A percentile compares a stretch with the other conserved stretches of the same genome.
These are phyloP conservation scores for Peltaster fructicola DNA, from an alignment of 2,329 filamentous ascomycete genomes.

Conservation along the genomic window DNA sequence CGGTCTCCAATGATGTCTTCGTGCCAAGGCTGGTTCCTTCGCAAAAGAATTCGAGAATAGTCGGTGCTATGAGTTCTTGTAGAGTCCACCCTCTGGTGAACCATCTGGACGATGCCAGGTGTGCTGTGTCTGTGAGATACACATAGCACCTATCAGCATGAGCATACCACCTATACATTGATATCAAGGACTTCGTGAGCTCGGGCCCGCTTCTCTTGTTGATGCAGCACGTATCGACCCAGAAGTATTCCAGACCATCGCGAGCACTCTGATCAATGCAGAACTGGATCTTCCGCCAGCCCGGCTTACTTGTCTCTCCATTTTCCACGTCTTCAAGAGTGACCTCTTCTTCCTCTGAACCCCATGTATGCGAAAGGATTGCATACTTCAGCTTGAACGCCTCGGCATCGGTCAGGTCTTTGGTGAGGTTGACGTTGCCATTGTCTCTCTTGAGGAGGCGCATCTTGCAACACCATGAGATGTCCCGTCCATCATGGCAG, in stretches of 20 bases:
- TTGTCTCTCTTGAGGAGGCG: too few relatives aligned
- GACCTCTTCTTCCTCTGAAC: constrained; percentile 13
- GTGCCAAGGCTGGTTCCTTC: too few relatives aligned
- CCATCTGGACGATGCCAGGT: constrained; percentile 5
- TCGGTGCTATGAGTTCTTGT: constrained; percentile 8
- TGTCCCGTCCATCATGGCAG: too few relatives aligned
- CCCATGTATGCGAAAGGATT: constrained; percentile 21
- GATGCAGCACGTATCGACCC: constrained; percentile 12
- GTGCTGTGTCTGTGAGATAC: constrained; percentile 7
- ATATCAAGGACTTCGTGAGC: constrained; percentile 7
- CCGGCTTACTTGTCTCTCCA: constrained; percentile 1
- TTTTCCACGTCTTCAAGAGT: constrained; percentile 2
- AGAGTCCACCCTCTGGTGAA: constrained; percentile 9
- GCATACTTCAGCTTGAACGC: too few relatives aligned
- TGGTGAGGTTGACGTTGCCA: too few relatives aligned
- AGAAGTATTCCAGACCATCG: constrained; percentile 6
- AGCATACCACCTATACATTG: constrained; percentile 10
- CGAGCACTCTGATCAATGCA: constrained; percentile 1
- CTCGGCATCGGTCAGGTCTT: too few relatives aligned
- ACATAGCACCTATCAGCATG: constrained; percentile 7
- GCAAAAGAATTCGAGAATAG: constrained; percentile 6
- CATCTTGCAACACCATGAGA: too few relatives aligned
- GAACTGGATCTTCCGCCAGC: constrained; percentile 4
- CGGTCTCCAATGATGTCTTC: too few relatives aligned
- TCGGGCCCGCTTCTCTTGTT: constrained; percentile 7